These are phyloP conservation scores for Tetragonia tetragonoides DNA, from an alignment of 148 eudicot species.

Conservation along the genomic window DNA sequence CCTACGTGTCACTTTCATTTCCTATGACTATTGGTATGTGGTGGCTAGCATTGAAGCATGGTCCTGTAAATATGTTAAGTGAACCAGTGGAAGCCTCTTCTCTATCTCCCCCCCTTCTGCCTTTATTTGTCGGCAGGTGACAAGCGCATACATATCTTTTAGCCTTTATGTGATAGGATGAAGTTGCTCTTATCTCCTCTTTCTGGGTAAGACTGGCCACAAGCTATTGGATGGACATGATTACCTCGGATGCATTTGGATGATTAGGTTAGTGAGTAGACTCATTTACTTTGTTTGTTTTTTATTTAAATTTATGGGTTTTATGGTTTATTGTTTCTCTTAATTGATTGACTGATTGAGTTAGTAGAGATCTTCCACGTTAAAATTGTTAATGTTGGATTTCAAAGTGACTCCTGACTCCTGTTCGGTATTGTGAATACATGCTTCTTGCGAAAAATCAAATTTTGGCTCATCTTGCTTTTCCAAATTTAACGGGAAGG, in stretches of 20 bases:
- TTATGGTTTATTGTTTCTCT: neutral
- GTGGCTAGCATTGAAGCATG: neutral
- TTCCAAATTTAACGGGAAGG: too few species aligned
- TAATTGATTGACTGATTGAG: neutral
- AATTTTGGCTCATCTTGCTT: too few species aligned
- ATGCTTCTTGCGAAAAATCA: too few species aligned
- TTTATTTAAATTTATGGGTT: neutral
- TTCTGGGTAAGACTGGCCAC: neutral
- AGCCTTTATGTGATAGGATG: neutral
- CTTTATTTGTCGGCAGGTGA: neutral
- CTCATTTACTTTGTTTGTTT: neutral
- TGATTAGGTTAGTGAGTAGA: slow-evolving; percentile 5
- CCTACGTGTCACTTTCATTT: neutral
- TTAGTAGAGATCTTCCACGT: neutral
- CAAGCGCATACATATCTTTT: neutral
- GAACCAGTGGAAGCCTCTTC: neutral
- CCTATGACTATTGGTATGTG: too few species aligned
- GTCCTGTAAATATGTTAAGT: neutral
- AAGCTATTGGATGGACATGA: neutral
- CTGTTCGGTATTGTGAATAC: neutral
- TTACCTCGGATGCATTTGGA: neutral
- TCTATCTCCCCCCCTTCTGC: neutral
- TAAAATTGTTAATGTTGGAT: neutral
- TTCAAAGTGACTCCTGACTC: neutral
- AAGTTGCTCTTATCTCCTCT: neutral